Base-by-base conservation (phyloP, 2,329 filamentous ascomycete genomes). In the Fusarium floridanum region DNA sequence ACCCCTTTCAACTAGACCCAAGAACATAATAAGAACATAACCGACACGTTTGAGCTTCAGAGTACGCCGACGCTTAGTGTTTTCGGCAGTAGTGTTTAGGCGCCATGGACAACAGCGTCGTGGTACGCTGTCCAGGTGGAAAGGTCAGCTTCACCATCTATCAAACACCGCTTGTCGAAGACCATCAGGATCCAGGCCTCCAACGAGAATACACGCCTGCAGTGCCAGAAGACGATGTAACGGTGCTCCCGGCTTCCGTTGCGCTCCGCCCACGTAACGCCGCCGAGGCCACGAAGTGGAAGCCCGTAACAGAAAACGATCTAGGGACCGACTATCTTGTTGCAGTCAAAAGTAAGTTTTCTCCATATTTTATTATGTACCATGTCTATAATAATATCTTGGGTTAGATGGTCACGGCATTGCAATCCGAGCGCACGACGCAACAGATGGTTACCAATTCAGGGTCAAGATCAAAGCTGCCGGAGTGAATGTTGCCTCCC, bases 381-480 rank as follows among this genome's bases (percentile, higher is more conserved):
- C 0, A 16, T 9, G 6, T 22, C 2, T 22, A 4, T 45, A 45
- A 45, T 22, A 4, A 45, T 0, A 0, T 0, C 7, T 6, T 16
- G 1, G 12, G 6, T 14, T 1, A 45, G 41, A 45, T 45, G 41
- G 41, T 7, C 20, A 14, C 41, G 41, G 41, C 20, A 2, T 45
- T 45, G 41, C 41, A 5, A 45, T 45, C n/a, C 41, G 20, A 0
- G 41, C 41, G 12, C 41, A 45, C 20, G 7, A 1, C 6, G 41
- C 20, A 5, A 22, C 20, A 2, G 41, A 45, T 0, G 20, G 12
- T 22, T 22, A 1, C 41, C 4, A 22, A 1, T 45, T 22, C 41
- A 45, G 41, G 6, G 41, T 22, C 1, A 22, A 45, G 41, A 45
- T 45, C 41, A 16, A 1, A 14, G 41, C 41, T 3, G 41, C 4